phyloP scores from a whole-genome alignment of 345 rosid species.

The Gossypioides kirkii region DNA sequence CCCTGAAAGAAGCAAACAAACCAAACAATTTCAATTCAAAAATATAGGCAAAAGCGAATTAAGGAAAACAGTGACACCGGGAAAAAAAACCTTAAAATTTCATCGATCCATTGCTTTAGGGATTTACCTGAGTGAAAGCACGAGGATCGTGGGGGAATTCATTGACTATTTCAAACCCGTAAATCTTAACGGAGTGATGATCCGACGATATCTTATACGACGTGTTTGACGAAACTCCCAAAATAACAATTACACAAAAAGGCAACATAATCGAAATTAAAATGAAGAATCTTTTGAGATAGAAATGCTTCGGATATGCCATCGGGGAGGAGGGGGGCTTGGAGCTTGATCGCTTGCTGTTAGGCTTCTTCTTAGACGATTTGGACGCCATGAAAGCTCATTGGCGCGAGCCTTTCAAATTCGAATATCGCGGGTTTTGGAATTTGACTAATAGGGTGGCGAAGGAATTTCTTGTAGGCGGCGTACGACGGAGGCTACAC shows the following conservation, averaged over 20 bases:
- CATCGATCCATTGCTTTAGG: not conserved
- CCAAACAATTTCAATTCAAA: not conserved
- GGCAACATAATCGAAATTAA: slow-evolving; percentile 28
- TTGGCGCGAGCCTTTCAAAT: not conserved
- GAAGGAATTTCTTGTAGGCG: not conserved
- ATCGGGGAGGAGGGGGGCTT: slow-evolving; percentile 16
- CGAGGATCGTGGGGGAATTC: slow-evolving; percentile 63
- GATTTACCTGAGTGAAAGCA: slow-evolving; percentile 67
- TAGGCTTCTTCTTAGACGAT: slow-evolving; percentile 32
- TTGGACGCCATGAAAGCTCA: slow-evolving; percentile 33
- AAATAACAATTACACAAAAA: slow-evolving; percentile 27
- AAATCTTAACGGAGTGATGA: slow-evolving; percentile 18
- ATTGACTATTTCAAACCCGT: slow-evolving; percentile 47
- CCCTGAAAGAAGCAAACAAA: slow-evolving; percentile 49
- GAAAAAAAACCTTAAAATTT: not conserved
- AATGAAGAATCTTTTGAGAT: slow-evolving; percentile 27
- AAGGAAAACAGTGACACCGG: not conserved
- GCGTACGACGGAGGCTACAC: not conserved
- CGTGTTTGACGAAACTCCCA: slow-evolving; percentile 33
- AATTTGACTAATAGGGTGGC: not conserved
- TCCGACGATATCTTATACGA: slow-evolving; percentile 5
- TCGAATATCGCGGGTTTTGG: not conserved
- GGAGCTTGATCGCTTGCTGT: slow-evolving; percentile 25
- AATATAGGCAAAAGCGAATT: not conserved
- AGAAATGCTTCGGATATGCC: slow-evolving; percentile 31